A percentile compares a stretch with the other conserved stretches of the same genome.
Evolutionary conservation across 1,284 basidiomycete species (phyloP).

Genomic region (Boletellus deceptivus): DNA sequence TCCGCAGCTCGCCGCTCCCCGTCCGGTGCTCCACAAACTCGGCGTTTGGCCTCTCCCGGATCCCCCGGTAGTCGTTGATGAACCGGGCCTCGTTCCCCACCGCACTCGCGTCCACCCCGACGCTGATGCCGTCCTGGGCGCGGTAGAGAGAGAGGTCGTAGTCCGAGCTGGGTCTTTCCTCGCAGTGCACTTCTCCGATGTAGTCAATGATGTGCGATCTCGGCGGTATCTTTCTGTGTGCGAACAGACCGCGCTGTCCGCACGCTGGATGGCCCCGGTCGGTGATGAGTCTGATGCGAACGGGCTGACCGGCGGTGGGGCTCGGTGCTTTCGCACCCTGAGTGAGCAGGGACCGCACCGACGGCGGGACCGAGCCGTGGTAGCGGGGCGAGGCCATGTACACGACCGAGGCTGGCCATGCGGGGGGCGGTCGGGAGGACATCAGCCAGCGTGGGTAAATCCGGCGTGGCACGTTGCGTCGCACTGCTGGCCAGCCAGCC

Average conservation of each 20-base stretch:
- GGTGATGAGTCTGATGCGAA: conserved; percentile 46
- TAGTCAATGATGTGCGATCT: conserved; percentile 78
- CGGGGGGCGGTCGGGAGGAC: conserved; percentile 32
- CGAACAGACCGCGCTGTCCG: conserved; percentile 84
- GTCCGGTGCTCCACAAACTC: conserved; percentile 64
- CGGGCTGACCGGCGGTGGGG: conserved; percentile 12
- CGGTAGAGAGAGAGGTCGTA: conserved; percentile 85
- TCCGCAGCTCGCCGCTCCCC: conserved; percentile 64
- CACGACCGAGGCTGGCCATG: conserved; percentile 50
- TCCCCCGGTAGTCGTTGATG: conserved; percentile 84
- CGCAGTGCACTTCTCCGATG: conserved; percentile 79
- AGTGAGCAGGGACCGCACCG: conserved; percentile 35
- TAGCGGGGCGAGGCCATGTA: conserved; percentile 47
- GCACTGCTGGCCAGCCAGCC: not conserved
- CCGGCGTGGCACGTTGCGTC: not conserved
- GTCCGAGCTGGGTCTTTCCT: conserved; percentile 68
- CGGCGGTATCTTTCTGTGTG: conserved; percentile 63
- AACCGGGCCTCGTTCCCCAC: conserved; percentile 87
- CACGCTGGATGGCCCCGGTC: conserved; percentile 66
- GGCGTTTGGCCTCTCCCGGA: conserved; percentile 67
- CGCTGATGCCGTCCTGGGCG: conserved; percentile 47
- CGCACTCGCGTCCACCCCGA: conserved; percentile 71
- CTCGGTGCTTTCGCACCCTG: conserved; percentile 19
- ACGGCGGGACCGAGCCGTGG: conserved; percentile 50
- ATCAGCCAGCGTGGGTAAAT: conserved; percentile 34